A percentile compares a stretch with the other conserved stretches of the same genome.
Evolutionary conservation across 1,139 yeast species (phyloP).

Genomic region (Kazachstania sp.): DNA sequence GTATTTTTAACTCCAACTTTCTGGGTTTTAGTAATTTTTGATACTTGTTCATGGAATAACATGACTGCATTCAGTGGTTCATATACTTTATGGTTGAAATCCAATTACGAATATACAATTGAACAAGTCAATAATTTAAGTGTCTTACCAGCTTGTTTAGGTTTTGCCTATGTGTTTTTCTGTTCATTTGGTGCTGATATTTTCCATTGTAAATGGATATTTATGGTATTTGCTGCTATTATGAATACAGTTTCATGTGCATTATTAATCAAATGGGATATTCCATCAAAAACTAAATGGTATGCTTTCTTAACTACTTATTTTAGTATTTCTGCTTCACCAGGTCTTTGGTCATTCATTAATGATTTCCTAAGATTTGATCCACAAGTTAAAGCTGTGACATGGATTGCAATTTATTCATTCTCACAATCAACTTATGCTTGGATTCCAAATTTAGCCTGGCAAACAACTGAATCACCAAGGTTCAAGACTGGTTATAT

Average conservation of each 20-base stretch:
- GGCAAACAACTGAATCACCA: slow-evolving; percentile 51
- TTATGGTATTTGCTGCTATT: slow-evolving; percentile 43
- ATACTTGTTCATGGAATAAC: slow-evolving; percentile 32
- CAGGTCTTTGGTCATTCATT: slow-evolving; percentile 33
- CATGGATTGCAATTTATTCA: slow-evolving; percentile 33
- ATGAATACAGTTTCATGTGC: slow-evolving; percentile 40
- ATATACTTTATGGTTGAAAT: slow-evolving; percentile 33
- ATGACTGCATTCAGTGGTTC: slow-evolving; percentile 34
- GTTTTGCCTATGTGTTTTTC: slow-evolving; percentile 30
- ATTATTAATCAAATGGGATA: slow-evolving; percentile 41
- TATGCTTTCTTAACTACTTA: slow-evolving; percentile 32
- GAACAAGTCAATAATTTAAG: slow-evolving; percentile 31
- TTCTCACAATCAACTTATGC: slow-evolving; percentile 33
- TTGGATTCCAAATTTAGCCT: slow-evolving; percentile 38
- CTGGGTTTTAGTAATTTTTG: slow-evolving; percentile 30
- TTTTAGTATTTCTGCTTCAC: slow-evolving; percentile 32
- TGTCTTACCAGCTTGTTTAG: slow-evolving; percentile 32
- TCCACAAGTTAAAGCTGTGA: slow-evolving; percentile 33
- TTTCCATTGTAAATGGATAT: slow-evolving; percentile 32
- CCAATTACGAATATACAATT: slow-evolving; percentile 28
- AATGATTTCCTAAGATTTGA: slow-evolving; percentile 34
- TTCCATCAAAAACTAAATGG: slow-evolving; percentile 30
- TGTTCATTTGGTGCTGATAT: slow-evolving; percentile 32
- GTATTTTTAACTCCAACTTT: slow-evolving; percentile 27
- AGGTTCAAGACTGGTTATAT: slow-evolving; percentile 44